Conservation (phyloP, 2,329 filamentous ascomycete species). For the Fusarium cicatricum region DNA sequence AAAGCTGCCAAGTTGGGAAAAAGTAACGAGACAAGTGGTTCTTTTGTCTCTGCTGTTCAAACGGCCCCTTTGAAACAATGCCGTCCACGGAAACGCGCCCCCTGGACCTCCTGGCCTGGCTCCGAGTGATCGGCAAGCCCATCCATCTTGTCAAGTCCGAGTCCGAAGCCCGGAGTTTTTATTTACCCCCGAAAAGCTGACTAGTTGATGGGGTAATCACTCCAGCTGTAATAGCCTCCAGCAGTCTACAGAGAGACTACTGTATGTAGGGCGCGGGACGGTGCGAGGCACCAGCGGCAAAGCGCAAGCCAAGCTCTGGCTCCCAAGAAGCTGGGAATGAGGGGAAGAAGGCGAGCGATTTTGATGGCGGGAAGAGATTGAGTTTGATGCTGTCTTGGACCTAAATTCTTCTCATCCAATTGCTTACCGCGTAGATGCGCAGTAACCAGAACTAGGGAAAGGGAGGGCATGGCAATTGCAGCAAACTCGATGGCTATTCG, state of each 20-base stretch:
- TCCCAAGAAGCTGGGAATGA: conserved; percentile 7
- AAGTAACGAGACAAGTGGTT: conserved; percentile 6
- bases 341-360: neutral
- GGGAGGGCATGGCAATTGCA: no score
- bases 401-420: no score
- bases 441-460: no score
- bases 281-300: conserved; percentile 1
- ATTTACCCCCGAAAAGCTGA: neutral
- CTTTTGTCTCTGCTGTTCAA: neutral
- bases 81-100: neutral
- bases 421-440: no score
- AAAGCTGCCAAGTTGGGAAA: conserved; percentile 2
- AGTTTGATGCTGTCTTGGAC: conserved; percentile 25
- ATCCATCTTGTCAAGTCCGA: conserved; percentile 1
- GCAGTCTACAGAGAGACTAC: neutral
- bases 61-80: conserved; percentile 3
- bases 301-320: neutral
- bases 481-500: no score
- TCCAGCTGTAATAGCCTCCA: no score
- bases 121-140: neutral
- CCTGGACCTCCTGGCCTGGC: neutral
- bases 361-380: conserved; percentile 13
- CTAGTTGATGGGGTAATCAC: no score
- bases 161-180: conserved; percentile 1
- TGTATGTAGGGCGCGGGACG: conserved; percentile 6